Percentiles rank a stretch among this genome's conserved stretches.
Conservation (phyloP, 306 rosid species). For the Macrotyloma uniflorum region DNA sequence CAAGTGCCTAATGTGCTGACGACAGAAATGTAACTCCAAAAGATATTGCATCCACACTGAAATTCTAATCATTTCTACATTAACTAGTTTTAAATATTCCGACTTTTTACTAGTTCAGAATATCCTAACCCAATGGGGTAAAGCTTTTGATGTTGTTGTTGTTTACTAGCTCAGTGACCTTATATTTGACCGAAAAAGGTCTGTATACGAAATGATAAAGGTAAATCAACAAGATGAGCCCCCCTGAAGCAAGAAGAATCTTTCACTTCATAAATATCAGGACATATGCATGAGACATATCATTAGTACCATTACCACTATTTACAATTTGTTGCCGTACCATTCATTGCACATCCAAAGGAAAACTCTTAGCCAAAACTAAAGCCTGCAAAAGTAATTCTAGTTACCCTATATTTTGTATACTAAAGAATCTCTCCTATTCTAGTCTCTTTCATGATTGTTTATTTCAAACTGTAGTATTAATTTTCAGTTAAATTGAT, state of each 20-base stretch:
- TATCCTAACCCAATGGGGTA: too few species aligned
- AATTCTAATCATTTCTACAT: not conserved
- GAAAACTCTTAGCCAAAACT: conserved; percentile 21
- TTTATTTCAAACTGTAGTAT: not conserved
- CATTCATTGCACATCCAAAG: conserved; percentile 14
- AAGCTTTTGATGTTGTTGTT: too few species aligned
- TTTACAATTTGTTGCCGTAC: not conserved
- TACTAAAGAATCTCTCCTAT: conserved; percentile 1
- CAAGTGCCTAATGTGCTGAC: not conserved
- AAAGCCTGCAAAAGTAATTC: conserved; percentile 16
- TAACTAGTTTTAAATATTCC: not conserved
- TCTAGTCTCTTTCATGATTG: conserved; percentile 20
- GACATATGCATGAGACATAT: not conserved
- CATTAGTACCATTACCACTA: conserved; percentile 12
- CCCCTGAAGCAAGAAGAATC: conserved; percentile 13
- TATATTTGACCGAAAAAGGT: conserved; percentile 28
- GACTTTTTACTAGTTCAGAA: too few species aligned
- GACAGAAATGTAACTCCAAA: conserved; percentile 18
- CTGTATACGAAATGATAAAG: not conserved
- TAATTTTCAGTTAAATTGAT: conserved; percentile 11
- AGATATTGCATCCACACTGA: conserved; percentile 2
- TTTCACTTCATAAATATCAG: not conserved
- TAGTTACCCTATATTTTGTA: not conserved
- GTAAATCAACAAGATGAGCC: conserved; percentile 14
- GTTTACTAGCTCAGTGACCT: conserved; percentile 27